Conservation (phyloP, 441 rosid species). For the Manihot esculenta region DNA sequence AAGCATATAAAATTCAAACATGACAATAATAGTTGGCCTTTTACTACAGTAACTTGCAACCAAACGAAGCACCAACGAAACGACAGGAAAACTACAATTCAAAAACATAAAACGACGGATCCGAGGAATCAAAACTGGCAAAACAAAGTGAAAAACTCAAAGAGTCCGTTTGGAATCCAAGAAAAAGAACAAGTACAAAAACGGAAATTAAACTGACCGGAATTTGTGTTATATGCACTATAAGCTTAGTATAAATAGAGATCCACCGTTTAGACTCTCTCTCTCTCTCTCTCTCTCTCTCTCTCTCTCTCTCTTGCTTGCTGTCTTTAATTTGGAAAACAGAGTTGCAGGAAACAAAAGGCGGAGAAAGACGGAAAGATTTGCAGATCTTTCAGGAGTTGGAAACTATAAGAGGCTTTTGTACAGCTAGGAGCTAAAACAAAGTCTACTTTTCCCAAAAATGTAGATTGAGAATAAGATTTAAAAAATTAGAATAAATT, state of each 20-base stretch:
- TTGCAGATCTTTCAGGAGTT: constrained; percentile 28
- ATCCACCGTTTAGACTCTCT: neutral
- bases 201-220: constrained; percentile 24
- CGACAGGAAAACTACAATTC: constrained; percentile 10
- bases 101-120: constrained; percentile 35
- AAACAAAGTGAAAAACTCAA: neutral
- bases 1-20: neutral
- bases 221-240: constrained; percentile 1
- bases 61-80: constrained; percentile 13
- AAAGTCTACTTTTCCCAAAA: constrained; percentile 17
- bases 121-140: constrained; percentile 34
- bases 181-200: constrained; percentile 4
- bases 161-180: constrained; percentile 7
- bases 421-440: constrained; percentile 38
- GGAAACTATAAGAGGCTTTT: constrained; percentile 17
- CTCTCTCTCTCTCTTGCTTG: too few relatives aligned
- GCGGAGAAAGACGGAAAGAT: neutral
- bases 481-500: neutral
- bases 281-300: neutral
- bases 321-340: neutral
- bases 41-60: neutral
- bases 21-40: too few relatives aligned
- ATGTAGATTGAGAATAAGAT: too few relatives aligned
- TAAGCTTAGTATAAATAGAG: neutral
- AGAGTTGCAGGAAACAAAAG: neutral